A percentile compares a stretch with the other conserved stretches of the same genome.
Conservation (phyloP, 352 stramenopile species). For the Phytophthora rubi region DNA sequence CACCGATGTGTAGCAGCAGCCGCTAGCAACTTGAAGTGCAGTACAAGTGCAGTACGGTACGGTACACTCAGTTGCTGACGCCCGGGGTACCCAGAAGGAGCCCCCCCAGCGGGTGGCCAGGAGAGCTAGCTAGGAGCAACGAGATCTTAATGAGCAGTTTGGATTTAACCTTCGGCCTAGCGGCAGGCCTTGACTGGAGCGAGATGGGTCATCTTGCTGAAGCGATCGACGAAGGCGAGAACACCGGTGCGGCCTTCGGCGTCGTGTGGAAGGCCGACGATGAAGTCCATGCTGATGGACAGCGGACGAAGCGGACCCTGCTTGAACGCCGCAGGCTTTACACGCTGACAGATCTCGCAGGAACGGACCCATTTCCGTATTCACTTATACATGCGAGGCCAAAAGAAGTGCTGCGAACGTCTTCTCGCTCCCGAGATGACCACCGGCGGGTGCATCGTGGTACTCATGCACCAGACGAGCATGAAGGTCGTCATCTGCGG, state of each 20-base stretch:
- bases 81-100: too few relatives aligned
- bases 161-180: too few relatives aligned
- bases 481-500: constrained; percentile 8
- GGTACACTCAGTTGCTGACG: too few relatives aligned
- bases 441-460: constrained; percentile 16
- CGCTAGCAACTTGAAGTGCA: too few relatives aligned
- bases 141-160: too few relatives aligned
- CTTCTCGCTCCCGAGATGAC: constrained; percentile 33
- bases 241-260: too few relatives aligned
- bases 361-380: constrained; percentile 6
- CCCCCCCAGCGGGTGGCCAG: too few relatives aligned
- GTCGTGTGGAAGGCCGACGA: background rate
- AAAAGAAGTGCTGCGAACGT: constrained; percentile 27
- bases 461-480: constrained; percentile 22
- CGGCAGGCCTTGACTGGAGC: too few relatives aligned
- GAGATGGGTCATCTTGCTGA: too few relatives aligned
- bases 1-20: too few relatives aligned
- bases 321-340: constrained; percentile 13
- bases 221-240: background rate
- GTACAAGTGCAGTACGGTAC: too few relatives aligned
- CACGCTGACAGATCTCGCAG: constrained; percentile 18
- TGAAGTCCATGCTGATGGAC: constrained; percentile 1
- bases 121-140: too few relatives aligned
- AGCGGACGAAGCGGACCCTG: constrained; percentile 16
- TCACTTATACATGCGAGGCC: constrained; percentile 37